A percentile compares a stretch with the other conserved stretches of the same genome.
phyloP scores from a whole-genome alignment of 441 rosid species.

The Pelargonium citronellum region DNA sequence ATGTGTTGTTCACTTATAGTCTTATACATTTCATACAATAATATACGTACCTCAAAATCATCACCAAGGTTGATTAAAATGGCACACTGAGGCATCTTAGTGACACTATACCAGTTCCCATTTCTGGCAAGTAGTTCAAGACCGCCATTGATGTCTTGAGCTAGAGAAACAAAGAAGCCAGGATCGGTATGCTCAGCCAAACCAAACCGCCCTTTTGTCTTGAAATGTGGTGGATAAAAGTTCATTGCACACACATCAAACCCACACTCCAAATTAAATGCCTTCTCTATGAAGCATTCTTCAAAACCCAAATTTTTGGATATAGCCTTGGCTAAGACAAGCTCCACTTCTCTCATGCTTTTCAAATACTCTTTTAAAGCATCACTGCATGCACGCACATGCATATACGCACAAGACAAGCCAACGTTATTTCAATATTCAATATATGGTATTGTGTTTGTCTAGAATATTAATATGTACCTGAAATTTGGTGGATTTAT shows the following conservation, averaged over 20 bases:
- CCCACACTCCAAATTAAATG: slow-evolving; percentile 20
- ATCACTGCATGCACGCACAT: no score
- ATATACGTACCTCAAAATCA: slow-evolving; percentile 29
- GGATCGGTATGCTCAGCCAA: slow-evolving; percentile 31
- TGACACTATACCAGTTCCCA: slow-evolving; percentile 26
- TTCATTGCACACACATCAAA: slow-evolving; percentile 32
- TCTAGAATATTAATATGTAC: no score
- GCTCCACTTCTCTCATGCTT: slow-evolving; percentile 19
- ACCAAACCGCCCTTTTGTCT: slow-evolving; percentile 25
- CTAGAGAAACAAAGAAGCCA: slow-evolving; percentile 30
- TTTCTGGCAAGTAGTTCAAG: slow-evolving; percentile 22
- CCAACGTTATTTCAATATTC: no score
- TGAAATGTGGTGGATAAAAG: slow-evolving; percentile 24
- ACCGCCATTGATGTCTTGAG: slow-evolving; percentile 32
- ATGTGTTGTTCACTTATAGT: no score
- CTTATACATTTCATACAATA: no score
- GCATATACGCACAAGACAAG: no score
- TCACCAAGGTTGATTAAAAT: slow-evolving; percentile 30
- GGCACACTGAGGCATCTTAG: slow-evolving; percentile 20
- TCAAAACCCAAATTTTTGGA: slow-evolving; percentile 28
- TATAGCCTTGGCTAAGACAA: slow-evolving; percentile 27
- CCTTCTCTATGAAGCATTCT: slow-evolving; percentile 29
- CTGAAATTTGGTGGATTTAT: slow-evolving; percentile 17
- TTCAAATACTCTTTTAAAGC: slow-evolving; percentile 22
- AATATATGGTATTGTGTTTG: no score